These are phyloP conservation scores for Passalora sequoiae DNA, from an alignment of 2,329 filamentous ascomycete genomes.

Conservation along the genomic window DNA sequence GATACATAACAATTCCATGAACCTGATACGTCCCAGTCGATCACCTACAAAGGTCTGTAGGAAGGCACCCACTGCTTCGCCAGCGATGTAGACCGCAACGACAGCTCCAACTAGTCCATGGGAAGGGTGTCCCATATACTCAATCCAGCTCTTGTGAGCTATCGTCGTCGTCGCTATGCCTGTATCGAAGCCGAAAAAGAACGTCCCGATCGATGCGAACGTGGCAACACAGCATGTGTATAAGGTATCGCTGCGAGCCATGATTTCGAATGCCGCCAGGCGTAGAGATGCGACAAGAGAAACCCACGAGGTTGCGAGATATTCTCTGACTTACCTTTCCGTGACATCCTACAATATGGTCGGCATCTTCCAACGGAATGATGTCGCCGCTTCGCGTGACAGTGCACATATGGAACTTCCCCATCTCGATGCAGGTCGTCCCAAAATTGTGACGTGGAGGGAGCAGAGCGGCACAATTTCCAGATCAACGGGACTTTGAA, in stretches of 20 bases:
- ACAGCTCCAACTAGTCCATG: conserved; percentile 53
- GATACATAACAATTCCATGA: conserved; percentile 45
- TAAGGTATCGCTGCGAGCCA: conserved; percentile 24
- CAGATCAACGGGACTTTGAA: no score
- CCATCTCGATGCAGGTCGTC: no score
- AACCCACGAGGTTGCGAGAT: no score
- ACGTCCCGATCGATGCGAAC: conserved; percentile 56
- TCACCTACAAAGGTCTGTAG: conserved; percentile 52
- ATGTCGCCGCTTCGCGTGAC: no score
- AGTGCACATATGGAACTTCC: no score
- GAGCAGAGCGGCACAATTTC: no score
- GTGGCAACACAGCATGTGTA: conserved; percentile 51
- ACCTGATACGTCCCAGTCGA: conserved; percentile 36
- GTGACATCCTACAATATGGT: no score
- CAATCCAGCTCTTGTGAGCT: conserved; percentile 55
- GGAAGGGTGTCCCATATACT: conserved; percentile 54
- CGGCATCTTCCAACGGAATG: no score
- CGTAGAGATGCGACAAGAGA: no score
- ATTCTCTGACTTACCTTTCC: no score
- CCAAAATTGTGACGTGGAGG: no score
- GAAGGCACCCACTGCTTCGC: conserved; percentile 51
- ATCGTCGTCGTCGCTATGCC: conserved; percentile 59
- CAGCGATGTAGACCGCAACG: conserved; percentile 55
- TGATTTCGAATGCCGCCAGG: no score
- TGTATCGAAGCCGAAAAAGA: conserved; percentile 57